A percentile compares a stretch with the other conserved stretches of the same genome.
These are phyloP conservation scores for Neospora caninum DNA, from an alignment of 169 alveolate species.

Conservation along the genomic window DNA sequence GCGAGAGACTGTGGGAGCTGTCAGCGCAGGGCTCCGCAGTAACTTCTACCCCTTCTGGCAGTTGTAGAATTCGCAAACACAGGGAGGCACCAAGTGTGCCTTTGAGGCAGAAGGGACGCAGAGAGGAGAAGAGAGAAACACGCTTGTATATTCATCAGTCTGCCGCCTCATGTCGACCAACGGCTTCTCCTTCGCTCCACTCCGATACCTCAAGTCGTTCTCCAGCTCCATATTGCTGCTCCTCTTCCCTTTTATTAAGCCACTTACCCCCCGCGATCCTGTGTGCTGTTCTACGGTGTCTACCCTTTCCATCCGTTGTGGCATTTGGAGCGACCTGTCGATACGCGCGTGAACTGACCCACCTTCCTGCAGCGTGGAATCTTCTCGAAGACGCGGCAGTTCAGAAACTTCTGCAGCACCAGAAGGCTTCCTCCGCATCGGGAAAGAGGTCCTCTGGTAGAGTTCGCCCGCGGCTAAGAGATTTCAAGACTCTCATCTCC, in stretches of 20 bases:
- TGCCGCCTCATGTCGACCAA: too few species aligned
- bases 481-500: not conserved
- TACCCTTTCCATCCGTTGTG: not conserved
- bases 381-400: not conserved
- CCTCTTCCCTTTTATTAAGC: not conserved
- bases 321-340: slow-evolving; percentile 39
- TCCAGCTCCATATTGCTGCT: too few species aligned
- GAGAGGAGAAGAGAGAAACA: too few species aligned
- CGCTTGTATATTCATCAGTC: too few species aligned
- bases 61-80: too few species aligned
- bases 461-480: not conserved
- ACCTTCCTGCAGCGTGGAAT: slow-evolving; percentile 36
- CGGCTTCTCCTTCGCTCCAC: too few species aligned
- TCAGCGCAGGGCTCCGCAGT: too few species aligned
- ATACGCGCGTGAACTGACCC: not conserved
- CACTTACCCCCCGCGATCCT: not conserved
- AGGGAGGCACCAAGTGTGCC: too few species aligned
- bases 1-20: too few species aligned
- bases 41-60: too few species aligned
- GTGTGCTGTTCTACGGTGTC: not conserved
- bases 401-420: not conserved
- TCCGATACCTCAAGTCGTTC: too few species aligned
- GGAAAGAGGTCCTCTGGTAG: not conserved
- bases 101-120: too few species aligned
- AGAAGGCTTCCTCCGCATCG: not conserved